Evolutionary conservation across 2,329 filamentous ascomycete species (phyloP), one percentile per base, ranked within the genome.

Genomic region (Capronia americana): DNA sequence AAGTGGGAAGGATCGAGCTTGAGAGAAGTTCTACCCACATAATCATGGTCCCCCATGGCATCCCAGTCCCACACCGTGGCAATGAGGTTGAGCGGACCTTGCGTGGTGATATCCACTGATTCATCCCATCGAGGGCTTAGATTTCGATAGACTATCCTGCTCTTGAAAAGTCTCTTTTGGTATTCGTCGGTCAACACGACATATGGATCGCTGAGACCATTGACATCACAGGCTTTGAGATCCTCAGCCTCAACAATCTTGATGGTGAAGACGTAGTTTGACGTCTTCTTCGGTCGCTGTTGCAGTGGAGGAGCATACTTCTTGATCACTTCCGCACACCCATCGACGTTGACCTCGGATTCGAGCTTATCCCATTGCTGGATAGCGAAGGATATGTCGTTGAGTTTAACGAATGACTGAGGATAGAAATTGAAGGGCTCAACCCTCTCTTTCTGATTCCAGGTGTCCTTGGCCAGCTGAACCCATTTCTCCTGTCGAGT

Each of bases 61-160:
- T 99, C 95, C 85, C 95, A 96, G 79, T 99, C 95, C 95, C 95
- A 99, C 50, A 98, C 91, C 0, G 95, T 99, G 34, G 94, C 93
- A 74, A 98, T 96, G 71, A 99, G 88, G 73, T 98, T 97, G 65
- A 99, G 85, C 11, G 95, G 88, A 0, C 93, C 92, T 69, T 91
- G 90, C 0, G 96, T 96, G 23, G 93, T 95, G 70, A 99, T 96
- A 75, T 99, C 95, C 57, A 98, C 91, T 0, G 93, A 92, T 81
- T 98, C 95, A 73, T 99, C 95, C 94, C 95, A 99, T 23, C 94
- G 89, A 30, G 95, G 95, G 76, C 96, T 98, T 53, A 99, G 85
- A 72, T 89, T 97, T 73, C 89, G 88, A 78, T 94, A 93, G 58
- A 99, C 90, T 70, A 97, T 92, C 70, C 94, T 89, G 23, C 94